Conservation (phyloP, 495 filamentous ascomycete genomes). For the Penicillium macrosclerotiorum region DNA sequence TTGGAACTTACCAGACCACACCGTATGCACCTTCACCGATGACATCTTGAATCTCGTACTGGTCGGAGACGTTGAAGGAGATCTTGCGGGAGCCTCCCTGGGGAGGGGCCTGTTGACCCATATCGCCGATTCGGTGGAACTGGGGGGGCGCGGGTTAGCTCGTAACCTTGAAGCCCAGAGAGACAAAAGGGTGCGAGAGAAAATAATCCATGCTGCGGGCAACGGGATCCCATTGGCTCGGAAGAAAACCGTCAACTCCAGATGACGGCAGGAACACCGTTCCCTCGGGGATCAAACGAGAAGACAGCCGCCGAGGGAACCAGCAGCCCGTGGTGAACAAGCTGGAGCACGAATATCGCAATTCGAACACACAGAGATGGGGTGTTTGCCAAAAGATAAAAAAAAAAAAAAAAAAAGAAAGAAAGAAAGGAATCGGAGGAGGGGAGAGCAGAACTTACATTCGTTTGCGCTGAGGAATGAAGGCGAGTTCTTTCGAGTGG, state of each 20-base stretch:
- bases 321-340: too few relatives aligned
- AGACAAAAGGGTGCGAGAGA: not conserved
- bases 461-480: slow-evolving; percentile 13
- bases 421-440: not conserved
- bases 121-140: slow-evolving; percentile 20
- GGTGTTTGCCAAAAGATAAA: too few relatives aligned
- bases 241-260: too few relatives aligned
- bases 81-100: slow-evolving; percentile 82
- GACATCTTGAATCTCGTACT: slow-evolving; percentile 99
- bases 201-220: slow-evolving; percentile 1
- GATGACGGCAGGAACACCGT: too few relatives aligned
- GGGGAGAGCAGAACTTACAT: slow-evolving; percentile 14
- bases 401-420: too few relatives aligned
- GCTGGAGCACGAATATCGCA: too few relatives aligned
- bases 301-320: too few relatives aligned
- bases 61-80: slow-evolving; percentile 98
- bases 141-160: slow-evolving; percentile 7
- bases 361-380: too few relatives aligned
- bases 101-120: slow-evolving; percentile 49
- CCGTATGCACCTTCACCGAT: slow-evolving; percentile 99
- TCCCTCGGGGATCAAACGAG: too few relatives aligned
- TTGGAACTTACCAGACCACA: slow-evolving; percentile 98
- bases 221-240: too few relatives aligned
- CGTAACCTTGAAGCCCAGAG: not conserved
- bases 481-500: not conserved